Percentiles rank a stretch among this genome's conserved stretches.
These are phyloP conservation scores for Paraglomus occultum DNA, from an alignment of 192 early-diverging fungal species.

Conservation along the genomic window DNA sequence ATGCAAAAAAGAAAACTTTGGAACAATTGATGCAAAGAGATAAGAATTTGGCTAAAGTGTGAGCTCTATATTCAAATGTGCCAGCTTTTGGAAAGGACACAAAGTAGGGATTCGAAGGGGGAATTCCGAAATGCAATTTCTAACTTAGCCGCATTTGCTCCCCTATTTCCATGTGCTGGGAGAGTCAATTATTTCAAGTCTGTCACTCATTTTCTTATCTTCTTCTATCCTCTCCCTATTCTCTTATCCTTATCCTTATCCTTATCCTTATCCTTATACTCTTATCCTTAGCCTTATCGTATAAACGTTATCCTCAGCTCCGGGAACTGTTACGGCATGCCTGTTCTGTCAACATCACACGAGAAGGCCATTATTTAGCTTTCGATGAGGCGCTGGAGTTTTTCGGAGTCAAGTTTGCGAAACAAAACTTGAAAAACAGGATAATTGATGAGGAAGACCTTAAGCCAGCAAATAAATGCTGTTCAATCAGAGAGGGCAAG, in stretches of 20 bases:
- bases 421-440: neutral
- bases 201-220: neutral
- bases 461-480: neutral
- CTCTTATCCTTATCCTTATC: too few species aligned
- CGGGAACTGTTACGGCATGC: neutral
- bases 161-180: slow-evolving; percentile 8
- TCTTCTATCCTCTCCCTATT: too few species aligned
- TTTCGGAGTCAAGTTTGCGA: slow-evolving; percentile 13
- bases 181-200: slow-evolving; percentile 6
- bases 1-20: neutral
- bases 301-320: neutral
- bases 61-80: neutral
- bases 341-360: neutral
- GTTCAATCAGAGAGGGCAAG: too few species aligned
- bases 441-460: slow-evolving; percentile 6
- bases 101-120: neutral
- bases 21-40: neutral
- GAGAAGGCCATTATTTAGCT: neutral
- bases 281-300: too few species aligned
- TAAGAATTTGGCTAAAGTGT: slow-evolving; percentile 17
- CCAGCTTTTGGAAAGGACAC: slow-evolving; percentile 6
- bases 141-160: slow-evolving; percentile 11
- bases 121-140: neutral
- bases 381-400: slow-evolving; percentile 6
- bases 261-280: too few species aligned